A percentile compares a stretch with the other conserved stretches of the same genome.
These are phyloP conservation scores for Lactuca sativa DNA, from an alignment of 129 eudicot species.

Conservation along the genomic window DNA sequence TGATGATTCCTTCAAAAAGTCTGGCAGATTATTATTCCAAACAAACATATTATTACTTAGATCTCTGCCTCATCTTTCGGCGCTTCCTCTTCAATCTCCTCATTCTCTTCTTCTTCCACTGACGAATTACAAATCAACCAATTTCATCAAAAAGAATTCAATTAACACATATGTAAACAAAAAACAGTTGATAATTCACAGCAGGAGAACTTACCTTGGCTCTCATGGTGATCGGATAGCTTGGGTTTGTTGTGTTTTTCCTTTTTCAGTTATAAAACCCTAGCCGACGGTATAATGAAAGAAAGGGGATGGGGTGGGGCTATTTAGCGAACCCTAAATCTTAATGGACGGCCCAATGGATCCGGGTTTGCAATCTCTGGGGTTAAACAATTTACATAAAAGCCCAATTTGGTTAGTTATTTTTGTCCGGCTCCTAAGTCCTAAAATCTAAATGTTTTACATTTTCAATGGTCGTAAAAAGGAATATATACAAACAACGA, in stretches of 20 bases:
- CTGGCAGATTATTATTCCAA: constrained; percentile 3
- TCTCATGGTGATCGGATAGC: constrained; percentile 35
- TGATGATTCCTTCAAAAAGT: not conserved
- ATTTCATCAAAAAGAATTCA: not conserved
- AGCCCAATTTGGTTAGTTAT: not conserved
- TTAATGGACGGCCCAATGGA: not conserved
- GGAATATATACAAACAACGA: too few relatives aligned
- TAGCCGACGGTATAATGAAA: constrained; percentile 17
- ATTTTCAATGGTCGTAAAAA: too few relatives aligned
- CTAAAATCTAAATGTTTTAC: too few relatives aligned
- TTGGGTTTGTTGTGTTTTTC: not conserved
- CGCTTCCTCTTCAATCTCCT: constrained; percentile 69
- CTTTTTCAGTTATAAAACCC: constrained; percentile 28
- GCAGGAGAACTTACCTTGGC: constrained; percentile 27
- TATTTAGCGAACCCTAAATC: constrained; percentile 34
- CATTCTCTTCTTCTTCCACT: constrained; percentile 69
- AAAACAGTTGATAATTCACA: not conserved
- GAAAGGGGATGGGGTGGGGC: not conserved
- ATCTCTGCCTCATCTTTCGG: constrained; percentile 67
- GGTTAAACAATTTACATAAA: not conserved
- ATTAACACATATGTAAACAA: not conserved
- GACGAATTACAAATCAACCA: constrained; percentile 3
- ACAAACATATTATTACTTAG: constrained; percentile 40
- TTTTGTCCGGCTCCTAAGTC: too few relatives aligned
- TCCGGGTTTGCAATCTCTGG: not conserved